A percentile compares a stretch with the other conserved stretches of the same genome.
Conservation (phyloP, 2,329 filamentous ascomycete genomes). For the Incumbomyces lentus region DNA sequence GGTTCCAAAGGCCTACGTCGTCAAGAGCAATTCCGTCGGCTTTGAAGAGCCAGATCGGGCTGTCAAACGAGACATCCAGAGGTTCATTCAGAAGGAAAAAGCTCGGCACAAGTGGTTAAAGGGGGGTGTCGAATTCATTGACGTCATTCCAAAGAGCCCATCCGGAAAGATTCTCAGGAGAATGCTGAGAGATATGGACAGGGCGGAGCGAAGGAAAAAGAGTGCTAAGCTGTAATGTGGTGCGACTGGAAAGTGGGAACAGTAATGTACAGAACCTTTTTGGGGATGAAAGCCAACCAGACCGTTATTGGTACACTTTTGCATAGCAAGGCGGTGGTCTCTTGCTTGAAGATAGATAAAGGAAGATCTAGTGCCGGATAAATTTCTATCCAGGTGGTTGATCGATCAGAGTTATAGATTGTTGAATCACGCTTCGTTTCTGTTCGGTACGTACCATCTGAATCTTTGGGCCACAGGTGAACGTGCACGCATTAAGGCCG, state of each 20-base stretch:
- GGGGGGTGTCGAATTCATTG: constrained; percentile 49
- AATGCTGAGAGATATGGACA: constrained; percentile 63
- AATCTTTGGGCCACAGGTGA: too few relatives aligned
- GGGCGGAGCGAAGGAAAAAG: constrained; percentile 51
- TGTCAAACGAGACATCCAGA: constrained; percentile 42
- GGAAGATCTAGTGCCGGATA: not conserved
- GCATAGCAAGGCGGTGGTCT: too few relatives aligned
- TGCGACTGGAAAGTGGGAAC: too few relatives aligned
- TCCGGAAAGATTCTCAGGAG: constrained; percentile 54
- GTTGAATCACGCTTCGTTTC: not conserved
- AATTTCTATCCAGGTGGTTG: not conserved
- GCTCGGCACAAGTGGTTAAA: constrained; percentile 53
- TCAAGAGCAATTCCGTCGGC: constrained; percentile 45
- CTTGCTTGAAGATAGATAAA: too few relatives aligned
- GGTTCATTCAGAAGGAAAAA: constrained; percentile 52
- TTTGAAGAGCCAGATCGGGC: constrained; percentile 43
- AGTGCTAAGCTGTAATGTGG: constrained; percentile 61
- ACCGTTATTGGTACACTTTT: too few relatives aligned
- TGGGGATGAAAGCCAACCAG: too few relatives aligned
- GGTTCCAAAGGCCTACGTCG: constrained; percentile 54
- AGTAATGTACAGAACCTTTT: too few relatives aligned
- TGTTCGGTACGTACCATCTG: not conserved
- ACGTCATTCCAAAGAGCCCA: constrained; percentile 50
- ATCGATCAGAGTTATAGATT: not conserved
- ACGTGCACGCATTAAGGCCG: too few relatives aligned